phyloP scores from a whole-genome alignment of 208 protist species.

The Acanthamoeba triangularis region DNA sequence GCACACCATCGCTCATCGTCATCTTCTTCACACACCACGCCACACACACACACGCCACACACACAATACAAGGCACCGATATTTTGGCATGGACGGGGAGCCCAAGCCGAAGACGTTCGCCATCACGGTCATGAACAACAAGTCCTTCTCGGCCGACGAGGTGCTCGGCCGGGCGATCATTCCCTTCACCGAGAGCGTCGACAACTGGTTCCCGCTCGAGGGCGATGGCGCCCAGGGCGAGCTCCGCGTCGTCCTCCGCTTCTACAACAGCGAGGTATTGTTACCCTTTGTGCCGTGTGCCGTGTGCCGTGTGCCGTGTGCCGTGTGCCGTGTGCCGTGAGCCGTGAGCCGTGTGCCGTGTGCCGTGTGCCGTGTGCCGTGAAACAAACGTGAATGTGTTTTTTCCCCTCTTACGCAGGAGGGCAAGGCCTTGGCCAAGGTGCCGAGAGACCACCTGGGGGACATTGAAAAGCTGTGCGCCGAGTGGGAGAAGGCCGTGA shows the following conservation, averaged over 20 bases:
- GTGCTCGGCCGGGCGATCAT: conserved; percentile 49
- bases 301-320: too few species aligned
- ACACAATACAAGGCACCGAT: conserved; percentile 11
- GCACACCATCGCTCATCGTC: not conserved
- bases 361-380: too few species aligned
- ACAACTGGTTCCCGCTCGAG: conserved; percentile 62
- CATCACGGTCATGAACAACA: conserved; percentile 72
- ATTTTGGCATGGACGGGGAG: conserved; percentile 69
- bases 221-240: conserved; percentile 64
- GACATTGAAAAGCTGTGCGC: conserved; percentile 13
- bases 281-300: not conserved
- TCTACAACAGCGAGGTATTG: conserved; percentile 68
- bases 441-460: conserved; percentile 7
- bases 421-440: conserved; percentile 36
- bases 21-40: not conserved
- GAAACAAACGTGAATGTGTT: not conserved
- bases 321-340: not conserved
- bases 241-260: conserved; percentile 52
- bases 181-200: conserved; percentile 64
- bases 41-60: not conserved
- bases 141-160: conserved; percentile 59
- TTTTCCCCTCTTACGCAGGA: not conserved
- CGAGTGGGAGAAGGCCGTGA: conserved; percentile 68
- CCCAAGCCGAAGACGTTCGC: conserved; percentile 67
- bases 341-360: too few species aligned